Evolutionary conservation across 2,329 filamentous ascomycete genomes (phyloP), one percentile per base, ranked within the genome.

Genomic region (Cordyceps cateniannulata): DNA sequence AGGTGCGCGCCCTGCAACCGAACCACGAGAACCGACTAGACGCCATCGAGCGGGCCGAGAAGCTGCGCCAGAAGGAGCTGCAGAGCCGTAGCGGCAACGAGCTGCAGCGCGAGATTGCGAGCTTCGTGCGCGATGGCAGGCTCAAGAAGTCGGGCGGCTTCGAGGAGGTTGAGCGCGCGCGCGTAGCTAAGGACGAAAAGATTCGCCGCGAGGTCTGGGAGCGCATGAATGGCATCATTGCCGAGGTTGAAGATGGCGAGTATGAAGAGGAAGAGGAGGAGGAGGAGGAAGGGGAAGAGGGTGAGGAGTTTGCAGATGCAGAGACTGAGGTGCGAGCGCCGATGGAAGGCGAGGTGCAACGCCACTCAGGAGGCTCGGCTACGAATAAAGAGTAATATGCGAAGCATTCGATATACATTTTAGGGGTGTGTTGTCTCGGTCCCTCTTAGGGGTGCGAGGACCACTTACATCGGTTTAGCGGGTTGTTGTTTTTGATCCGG

Each of bases 21-120:
- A 98, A 99, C 70, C 95, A 99, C 72, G 92, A 97, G 73, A 86
- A 90, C 66, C 84, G 95, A 40, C 80, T 99, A 0, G 95, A 98
- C 75, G 95, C 95, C 40, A 99, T 99, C 66, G 93, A 98, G 73
- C 86, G 95, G n/a, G 95, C 95, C 0, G 95, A 98, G 76, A 95
- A 93, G 76, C 82, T 92, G 8, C 83, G 95, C 24, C 90, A 95
- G 73, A 92, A 91, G 71, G 95, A 99, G 71, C 82, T 99, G 1
- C 89, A 91, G 71, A 87, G 79, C 64, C 84, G 95, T 2, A 81
- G 80, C 27, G 90, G 88, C 40, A 90, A 91, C 67, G 80, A 82
- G 32, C 88, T 99, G 69, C 91, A 90, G 72, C 90, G 90, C 67
- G 95, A 99, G 73, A 83, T 99, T 9, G 84, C 85, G 18, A 82